Evolutionary conservation across 2,329 filamentous ascomycete genomes (phyloP).

Genomic region (Colletotrichum cuscutae): DNA sequence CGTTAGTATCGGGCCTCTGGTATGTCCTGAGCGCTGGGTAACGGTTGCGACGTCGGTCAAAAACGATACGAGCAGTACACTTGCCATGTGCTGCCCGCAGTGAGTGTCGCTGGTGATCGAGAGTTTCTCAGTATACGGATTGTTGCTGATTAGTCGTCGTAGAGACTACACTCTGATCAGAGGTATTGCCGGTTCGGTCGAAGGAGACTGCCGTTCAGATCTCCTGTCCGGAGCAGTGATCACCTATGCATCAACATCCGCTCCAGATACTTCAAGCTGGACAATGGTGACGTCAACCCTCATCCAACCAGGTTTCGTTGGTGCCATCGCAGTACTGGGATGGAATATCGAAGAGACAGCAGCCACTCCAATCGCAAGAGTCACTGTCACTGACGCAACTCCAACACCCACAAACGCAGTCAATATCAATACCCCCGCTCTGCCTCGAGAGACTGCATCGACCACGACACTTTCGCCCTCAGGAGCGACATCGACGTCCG

Average conservation of each 20-base stretch:
- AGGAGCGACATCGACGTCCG: not conserved
- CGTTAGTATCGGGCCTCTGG: constrained; percentile 8
- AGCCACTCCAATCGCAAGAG: not conserved
- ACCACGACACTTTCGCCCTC: not conserved
- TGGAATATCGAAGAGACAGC: not conserved
- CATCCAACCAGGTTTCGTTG: not conserved
- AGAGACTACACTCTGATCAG: constrained; percentile 10
- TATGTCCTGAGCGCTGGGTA: not conserved
- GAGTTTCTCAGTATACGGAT: not conserved
- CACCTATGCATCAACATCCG: constrained; percentile 1
- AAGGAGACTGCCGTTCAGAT: constrained; percentile 10
- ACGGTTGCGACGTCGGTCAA: constrained; percentile 11
- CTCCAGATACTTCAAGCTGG: not conserved
- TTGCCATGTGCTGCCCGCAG: constrained; percentile 15
- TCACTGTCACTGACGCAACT: not conserved
- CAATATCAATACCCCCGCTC: not conserved
- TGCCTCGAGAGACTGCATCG: not conserved
- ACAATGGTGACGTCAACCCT: not conserved
- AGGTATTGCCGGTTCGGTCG: not conserved
- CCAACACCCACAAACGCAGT: too few species aligned
- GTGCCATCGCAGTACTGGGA: not conserved
- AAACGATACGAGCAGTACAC: constrained; percentile 6
- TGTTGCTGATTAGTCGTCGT: not conserved
- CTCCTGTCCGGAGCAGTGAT: not conserved
- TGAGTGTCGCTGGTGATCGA: not conserved